phyloP scores from a whole-genome alignment of 2,329 filamentous ascomycete species.

The Colletotrichum camelliae region DNA sequence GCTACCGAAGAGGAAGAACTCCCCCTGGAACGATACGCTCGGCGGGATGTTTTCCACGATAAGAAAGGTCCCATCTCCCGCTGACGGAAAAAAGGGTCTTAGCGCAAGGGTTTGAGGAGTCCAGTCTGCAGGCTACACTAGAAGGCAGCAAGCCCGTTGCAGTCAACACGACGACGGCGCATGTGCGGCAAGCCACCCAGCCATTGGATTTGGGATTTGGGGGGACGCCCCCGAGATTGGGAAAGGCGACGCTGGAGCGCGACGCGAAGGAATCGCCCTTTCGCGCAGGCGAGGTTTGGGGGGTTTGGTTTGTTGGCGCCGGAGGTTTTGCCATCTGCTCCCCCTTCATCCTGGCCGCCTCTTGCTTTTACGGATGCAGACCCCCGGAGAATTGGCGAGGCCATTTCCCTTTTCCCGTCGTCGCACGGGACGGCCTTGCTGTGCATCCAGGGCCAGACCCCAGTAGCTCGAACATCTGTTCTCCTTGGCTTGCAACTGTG shows the following conservation, averaged over 20 bases:
- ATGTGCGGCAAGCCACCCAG: slow-evolving; percentile 8
- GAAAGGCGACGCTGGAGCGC: not conserved
- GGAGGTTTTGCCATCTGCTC: slow-evolving; percentile 3
- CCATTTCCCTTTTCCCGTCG: not conserved
- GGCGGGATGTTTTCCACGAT: slow-evolving; percentile 3
- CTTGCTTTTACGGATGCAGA: not conserved
- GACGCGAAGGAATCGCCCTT: slow-evolving; percentile 5
- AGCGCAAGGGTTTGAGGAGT: not conserved
- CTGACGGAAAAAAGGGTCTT: not conserved
- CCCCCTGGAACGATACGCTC: not conserved
- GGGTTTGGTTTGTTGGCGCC: not conserved
- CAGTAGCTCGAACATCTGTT: not conserved
- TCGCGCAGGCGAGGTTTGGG: not conserved
- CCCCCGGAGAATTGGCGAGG: not conserved
- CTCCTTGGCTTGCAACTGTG: not conserved
- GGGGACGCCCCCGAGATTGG: not conserved
- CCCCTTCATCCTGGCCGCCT: not conserved
- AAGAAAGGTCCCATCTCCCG: not conserved
- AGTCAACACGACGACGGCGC: not conserved
- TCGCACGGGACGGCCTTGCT: not conserved
- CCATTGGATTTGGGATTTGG: not conserved
- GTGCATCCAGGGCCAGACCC: not conserved
- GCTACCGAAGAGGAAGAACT: not conserved
- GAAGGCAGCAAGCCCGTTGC: not conserved
- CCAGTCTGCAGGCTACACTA: not conserved